Evolutionary conservation across 2,329 filamentous ascomycete genomes (phyloP), one percentile per base, ranked within the genome.

Genomic region (Stachybotrys elegans): DNA sequence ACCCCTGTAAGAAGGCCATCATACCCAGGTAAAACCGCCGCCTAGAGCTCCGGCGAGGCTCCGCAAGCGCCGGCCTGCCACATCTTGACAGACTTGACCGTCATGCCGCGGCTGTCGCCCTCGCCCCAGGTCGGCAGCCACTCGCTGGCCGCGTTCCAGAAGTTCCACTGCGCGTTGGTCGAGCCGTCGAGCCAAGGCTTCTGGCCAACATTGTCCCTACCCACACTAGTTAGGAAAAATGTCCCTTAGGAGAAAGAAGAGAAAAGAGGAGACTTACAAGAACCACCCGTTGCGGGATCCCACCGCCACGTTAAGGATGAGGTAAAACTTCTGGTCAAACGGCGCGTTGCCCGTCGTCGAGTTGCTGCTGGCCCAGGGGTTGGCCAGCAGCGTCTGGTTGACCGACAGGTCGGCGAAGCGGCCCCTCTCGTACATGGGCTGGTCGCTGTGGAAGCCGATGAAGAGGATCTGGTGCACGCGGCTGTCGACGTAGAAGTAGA

Each of bases 401-500:
- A 66, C 62, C 8, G 62, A 61, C 43, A 57, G 61, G 21, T 57
- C 51, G 20, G 60, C 58, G 48, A 75, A 76, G 23, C 63, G 51
- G 11, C 72, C 73, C 13, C 64, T 58, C n/a, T 63, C 52, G 56
- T 64, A 73, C 46, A 72, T 65, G 34, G 61, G 56, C 21, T 53
- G 42, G 17, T 58, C 51, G 20, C 48, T 42, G n/a, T 55, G 53
- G 49, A 70, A 68, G 11, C 59, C 60, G 14, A 65, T 52, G 46
- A 65, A 68, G 37, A 67, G 51, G 47, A 69, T 65, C 50, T 69
- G 61, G 16, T 59, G 57, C 13, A 71, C 56, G 14, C 66, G 63
- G 51, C 60, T 66, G 55, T 78, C 71, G 29, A 78, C 58, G 53
- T 73, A 79, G 21, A 72, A 75, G 60, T 73, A 78, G 17, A 79